Evolutionary conservation across 768 basidiomycete species (phyloP).

Genomic region (Coprinopsis strossmayeri): DNA sequence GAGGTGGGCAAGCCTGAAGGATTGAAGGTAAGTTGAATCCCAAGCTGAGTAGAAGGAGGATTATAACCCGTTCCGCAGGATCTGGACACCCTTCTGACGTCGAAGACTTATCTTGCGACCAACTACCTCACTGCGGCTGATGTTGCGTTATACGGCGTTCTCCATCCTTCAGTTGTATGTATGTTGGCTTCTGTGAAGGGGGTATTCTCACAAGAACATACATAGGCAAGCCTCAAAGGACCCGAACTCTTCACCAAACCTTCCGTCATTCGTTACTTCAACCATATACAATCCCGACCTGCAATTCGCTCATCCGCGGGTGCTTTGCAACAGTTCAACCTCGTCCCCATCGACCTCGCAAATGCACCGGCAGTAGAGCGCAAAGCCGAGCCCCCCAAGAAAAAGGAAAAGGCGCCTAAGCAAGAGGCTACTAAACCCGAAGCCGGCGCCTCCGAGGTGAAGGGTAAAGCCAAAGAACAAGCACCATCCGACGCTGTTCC

Average conservation of each 20-base stretch:
- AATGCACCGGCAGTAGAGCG: constrained; percentile 71
- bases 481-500: constrained; percentile 15
- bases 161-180: constrained; percentile 77
- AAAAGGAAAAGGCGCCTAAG: constrained; percentile 59
- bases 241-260: constrained; percentile 76
- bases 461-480: constrained; percentile 11
- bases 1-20: neutral
- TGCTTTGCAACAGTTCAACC: constrained; percentile 52
- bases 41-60: too few relatives aligned
- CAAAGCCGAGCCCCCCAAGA: constrained; percentile 66
- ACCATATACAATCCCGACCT: constrained; percentile 62
- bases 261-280: constrained; percentile 87
- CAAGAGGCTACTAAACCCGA: constrained; percentile 20
- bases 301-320: constrained; percentile 38
- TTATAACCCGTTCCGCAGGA: too few relatives aligned
- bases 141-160: constrained; percentile 82
- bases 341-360: constrained; percentile 65
- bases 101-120: constrained; percentile 80
- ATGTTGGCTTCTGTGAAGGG: neutral
- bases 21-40: constrained; percentile 3
- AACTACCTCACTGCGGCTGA: constrained; percentile 88
- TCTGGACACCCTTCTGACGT: constrained; percentile 62
- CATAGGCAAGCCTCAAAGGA: constrained; percentile 62
- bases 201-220: neutral
- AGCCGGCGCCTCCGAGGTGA: constrained; percentile 8